Percentiles rank a stretch among this genome's conserved stretches.
phyloP scores from a whole-genome alignment of 176 grass and related monocot genomes.

The Coix lacrymajobi region DNA sequence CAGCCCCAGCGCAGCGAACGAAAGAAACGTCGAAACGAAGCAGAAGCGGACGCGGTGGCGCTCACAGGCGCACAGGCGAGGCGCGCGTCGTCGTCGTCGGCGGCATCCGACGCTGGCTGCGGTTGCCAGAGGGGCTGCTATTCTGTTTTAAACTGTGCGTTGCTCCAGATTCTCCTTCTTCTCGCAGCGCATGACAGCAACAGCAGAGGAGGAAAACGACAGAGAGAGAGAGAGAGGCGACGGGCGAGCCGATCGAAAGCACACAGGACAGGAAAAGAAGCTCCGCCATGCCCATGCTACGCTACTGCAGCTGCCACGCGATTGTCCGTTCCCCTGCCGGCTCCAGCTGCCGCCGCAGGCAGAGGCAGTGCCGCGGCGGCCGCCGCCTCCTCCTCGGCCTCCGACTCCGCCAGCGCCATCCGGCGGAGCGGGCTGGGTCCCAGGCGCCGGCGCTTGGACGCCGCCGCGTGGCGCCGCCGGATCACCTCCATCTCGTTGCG shows the following conservation, averaged over 20 bases:
- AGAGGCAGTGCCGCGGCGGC: neutral
- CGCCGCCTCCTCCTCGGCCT: conserved; percentile 17
- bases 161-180: conserved; percentile 15
- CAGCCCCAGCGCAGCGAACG: neutral
- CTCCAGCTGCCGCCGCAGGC: neutral
- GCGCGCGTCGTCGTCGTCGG: neutral
- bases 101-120: neutral
- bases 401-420: conserved; percentile 61
- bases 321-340: neutral
- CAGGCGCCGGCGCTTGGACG: conserved; percentile 62
- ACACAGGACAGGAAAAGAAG: neutral
- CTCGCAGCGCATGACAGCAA: conserved; percentile 13
- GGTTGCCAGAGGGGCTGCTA: neutral
- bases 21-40: too few relatives aligned
- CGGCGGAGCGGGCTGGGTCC: conserved; percentile 73
- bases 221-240: neutral
- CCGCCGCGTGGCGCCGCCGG: conserved; percentile 60
- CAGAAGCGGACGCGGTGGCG: neutral
- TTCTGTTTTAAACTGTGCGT: neutral
- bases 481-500: conserved; percentile 92
- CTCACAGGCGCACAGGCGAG: neutral
- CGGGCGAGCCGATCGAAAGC: neutral
- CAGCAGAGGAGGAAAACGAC: neutral
- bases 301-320: neutral
- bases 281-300: neutral